phyloP scores from a whole-genome alignment of 2,329 filamentous ascomycete species.

The Xylaria multiplex region DNA sequence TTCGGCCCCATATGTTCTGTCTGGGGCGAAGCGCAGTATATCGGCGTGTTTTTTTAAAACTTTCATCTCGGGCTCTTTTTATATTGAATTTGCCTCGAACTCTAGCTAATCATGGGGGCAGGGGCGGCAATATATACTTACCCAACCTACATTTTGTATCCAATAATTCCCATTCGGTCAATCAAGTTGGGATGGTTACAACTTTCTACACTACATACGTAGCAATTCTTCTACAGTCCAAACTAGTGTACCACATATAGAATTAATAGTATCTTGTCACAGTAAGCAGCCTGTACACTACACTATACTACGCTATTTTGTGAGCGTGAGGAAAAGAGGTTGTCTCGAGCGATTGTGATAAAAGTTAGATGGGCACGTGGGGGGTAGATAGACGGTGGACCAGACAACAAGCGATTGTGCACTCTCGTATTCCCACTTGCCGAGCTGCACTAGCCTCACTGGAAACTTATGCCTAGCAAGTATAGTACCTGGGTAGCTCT shows the following conservation, averaged over 20 bases:
- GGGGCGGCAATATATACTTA: too few relatives aligned
- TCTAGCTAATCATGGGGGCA: too few relatives aligned
- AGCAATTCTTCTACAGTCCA: too few relatives aligned
- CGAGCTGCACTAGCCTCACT: slow-evolving; percentile 24
- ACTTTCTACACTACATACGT: too few relatives aligned
- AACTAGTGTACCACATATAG: too few relatives aligned
- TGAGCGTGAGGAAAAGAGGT: not conserved
- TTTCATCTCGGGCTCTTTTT: not conserved
- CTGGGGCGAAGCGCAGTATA: not conserved
- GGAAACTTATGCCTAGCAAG: slow-evolving; percentile 21
- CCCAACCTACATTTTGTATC: too few relatives aligned
- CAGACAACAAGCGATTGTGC: slow-evolving; percentile 8
- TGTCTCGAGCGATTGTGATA: not conserved
- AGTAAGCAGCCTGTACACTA: not conserved
- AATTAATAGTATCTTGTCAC: not conserved
- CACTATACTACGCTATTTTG: too few relatives aligned
- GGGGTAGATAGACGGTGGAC: slow-evolving; percentile 6
- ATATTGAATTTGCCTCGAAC: not conserved
- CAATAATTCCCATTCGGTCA: too few relatives aligned
- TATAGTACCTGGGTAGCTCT: slow-evolving; percentile 15
- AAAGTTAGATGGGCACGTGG: slow-evolving; percentile 3
- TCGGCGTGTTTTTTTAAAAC: not conserved
- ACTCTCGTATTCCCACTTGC: slow-evolving; percentile 42
- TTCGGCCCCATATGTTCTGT: not conserved
- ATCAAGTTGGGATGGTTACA: too few relatives aligned